These are phyloP conservation scores for Cenococcum geophilum DNA, from an alignment of 495 filamentous ascomycete species.

Conservation along the genomic window DNA sequence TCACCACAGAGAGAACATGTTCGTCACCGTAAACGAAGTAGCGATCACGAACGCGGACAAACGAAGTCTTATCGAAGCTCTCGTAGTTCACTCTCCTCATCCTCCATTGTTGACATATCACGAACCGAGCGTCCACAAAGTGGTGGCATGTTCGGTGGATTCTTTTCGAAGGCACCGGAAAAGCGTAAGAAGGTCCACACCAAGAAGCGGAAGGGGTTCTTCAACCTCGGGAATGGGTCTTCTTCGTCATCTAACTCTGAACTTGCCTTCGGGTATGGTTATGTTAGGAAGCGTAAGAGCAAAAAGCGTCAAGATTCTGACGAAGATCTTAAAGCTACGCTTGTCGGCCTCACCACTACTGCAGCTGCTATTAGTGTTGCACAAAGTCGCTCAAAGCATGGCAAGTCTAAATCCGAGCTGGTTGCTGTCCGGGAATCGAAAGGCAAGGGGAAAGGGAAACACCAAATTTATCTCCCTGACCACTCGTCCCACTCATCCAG, in stretches of 20 bases:
- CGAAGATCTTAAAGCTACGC: slow-evolving; percentile 49
- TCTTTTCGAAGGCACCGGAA: slow-evolving; percentile 47
- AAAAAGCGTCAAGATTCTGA: slow-evolving; percentile 31
- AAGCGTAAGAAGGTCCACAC: slow-evolving; percentile 37
- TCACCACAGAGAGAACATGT: slow-evolving; percentile 24
- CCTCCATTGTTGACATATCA: slow-evolving; percentile 26
- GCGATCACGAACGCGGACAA: slow-evolving; percentile 21
- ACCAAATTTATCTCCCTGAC: slow-evolving; percentile 7
- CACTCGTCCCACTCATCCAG: slow-evolving; percentile 10
- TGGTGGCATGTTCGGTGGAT: slow-evolving; percentile 34
- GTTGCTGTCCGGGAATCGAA: slow-evolving; percentile 42
- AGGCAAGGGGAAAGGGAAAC: slow-evolving; percentile 13
- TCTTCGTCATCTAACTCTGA: slow-evolving; percentile 54
- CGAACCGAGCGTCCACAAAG: slow-evolving; percentile 11
- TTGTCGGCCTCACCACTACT: slow-evolving; percentile 52
- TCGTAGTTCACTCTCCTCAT: slow-evolving; percentile 23
- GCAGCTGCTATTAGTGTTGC: slow-evolving; percentile 51
- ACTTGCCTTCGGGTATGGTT: slow-evolving; percentile 42
- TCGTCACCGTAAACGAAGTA: slow-evolving; percentile 23
- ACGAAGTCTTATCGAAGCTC: slow-evolving; percentile 20
- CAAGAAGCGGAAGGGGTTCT: slow-evolving; percentile 51
- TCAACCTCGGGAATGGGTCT: slow-evolving; percentile 55
- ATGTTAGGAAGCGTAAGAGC: slow-evolving; percentile 29
- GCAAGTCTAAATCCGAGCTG: slow-evolving; percentile 32
- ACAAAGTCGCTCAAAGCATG: slow-evolving; percentile 39